These are phyloP conservation scores for Tetrapisispora phaffii DNA, from an alignment of 805 yeast genomes.

Conservation along the genomic window DNA sequence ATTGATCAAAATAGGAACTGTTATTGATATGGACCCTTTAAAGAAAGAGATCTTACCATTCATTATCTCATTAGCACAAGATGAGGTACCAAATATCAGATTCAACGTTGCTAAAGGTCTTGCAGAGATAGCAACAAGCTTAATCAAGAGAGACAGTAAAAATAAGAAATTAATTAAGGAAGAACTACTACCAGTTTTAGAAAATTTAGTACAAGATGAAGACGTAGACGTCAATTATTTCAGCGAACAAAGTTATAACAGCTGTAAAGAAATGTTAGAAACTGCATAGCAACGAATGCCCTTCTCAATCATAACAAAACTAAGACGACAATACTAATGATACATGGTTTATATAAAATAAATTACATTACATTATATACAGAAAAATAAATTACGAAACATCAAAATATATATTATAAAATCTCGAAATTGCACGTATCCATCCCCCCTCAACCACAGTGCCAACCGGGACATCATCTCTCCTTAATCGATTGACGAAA, in stretches of 20 bases:
- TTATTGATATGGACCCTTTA: constrained; percentile 47
- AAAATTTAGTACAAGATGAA: constrained; percentile 53
- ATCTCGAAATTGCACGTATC: no score
- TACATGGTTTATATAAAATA: neutral
- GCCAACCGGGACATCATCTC: no score
- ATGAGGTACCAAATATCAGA: constrained; percentile 88
- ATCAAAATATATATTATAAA: no score
- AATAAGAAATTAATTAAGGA: constrained; percentile 33
- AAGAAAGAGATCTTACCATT: constrained; percentile 68
- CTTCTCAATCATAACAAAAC: neutral
- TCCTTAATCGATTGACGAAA: no score
- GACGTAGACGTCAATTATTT: constrained; percentile 88
- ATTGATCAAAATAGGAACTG: constrained; percentile 71
- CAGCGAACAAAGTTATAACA: constrained; percentile 54
- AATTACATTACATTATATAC: neutral
- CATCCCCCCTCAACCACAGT: no score
- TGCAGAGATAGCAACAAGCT: constrained; percentile 43
- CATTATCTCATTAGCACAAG: constrained; percentile 57
- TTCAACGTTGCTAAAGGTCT: constrained; percentile 89
- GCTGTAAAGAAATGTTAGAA: constrained; percentile 13
- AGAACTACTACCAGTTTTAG: constrained; percentile 55
- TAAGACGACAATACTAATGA: neutral
- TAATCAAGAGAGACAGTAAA: constrained; percentile 31
- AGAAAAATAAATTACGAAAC: no score
- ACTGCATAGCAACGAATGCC: neutral